A percentile compares a stretch with the other conserved stretches of the same genome.
phyloP scores from a whole-genome alignment of 1,284 basidiomycete species.

The Agaricales sp. region DNA sequence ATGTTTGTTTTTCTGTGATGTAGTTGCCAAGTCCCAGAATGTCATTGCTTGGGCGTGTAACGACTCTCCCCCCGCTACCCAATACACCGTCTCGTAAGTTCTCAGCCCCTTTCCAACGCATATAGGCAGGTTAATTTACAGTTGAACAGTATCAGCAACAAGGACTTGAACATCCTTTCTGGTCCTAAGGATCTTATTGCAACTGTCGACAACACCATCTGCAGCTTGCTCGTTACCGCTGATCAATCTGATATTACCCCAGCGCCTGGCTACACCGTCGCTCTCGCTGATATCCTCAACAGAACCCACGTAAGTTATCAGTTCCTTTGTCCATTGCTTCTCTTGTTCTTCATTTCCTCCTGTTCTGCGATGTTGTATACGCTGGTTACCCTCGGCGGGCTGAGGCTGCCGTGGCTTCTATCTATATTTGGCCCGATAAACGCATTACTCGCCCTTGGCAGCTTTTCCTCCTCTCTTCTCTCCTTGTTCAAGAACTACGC shows the following conservation, averaged over 20 bases:
- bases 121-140: background rate
- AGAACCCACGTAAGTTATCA: background rate
- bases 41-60: background rate
- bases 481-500: no score
- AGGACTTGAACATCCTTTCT: background rate
- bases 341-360: background rate
- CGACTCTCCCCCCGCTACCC: background rate
- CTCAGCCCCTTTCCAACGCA: background rate
- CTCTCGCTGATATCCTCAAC: background rate
- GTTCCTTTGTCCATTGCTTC: background rate
- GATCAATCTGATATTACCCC: background rate
- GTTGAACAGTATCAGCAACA: background rate
- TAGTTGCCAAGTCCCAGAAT: background rate
- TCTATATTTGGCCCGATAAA: no score
- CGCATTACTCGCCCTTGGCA: no score
- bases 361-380: background rate
- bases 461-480: no score
- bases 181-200: background rate
- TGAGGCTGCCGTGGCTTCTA: no score
- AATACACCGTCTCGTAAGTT: background rate
- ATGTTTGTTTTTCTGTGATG: no score
- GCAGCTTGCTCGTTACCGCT: background rate
- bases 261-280: background rate
- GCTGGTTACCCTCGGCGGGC: no score
- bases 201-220: background rate